Conservation (phyloP, 805 yeast species). For the Starmera caribaea region DNA sequence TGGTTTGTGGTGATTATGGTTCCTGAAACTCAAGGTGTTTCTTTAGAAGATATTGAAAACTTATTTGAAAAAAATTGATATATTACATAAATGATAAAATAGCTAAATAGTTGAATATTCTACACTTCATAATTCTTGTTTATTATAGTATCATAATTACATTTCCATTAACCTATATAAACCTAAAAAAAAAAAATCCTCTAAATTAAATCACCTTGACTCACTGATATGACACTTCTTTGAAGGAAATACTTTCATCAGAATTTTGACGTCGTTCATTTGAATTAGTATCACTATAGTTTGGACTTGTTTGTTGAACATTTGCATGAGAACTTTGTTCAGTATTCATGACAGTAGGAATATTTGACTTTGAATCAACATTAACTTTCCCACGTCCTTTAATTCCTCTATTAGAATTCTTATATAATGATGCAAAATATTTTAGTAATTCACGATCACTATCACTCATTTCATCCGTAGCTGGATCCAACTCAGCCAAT, state of each 20-base stretch:
- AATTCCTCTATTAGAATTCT: slow-evolving; percentile 84
- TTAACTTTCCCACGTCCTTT: slow-evolving; percentile 72
- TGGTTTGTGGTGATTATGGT: slow-evolving; percentile 45
- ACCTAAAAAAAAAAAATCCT: no score
- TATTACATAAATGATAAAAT: neutral
- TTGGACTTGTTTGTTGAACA: neutral
- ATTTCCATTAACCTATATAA: no score
- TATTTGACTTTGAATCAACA: slow-evolving; percentile 3
- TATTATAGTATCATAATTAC: no score
- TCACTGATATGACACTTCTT: no score
- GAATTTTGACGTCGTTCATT: no score
- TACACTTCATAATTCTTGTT: no score
- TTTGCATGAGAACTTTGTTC: neutral
- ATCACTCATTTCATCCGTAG: slow-evolving; percentile 38
- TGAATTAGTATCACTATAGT: no score
- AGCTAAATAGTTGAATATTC: no score
- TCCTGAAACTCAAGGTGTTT: slow-evolving; percentile 73
- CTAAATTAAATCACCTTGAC: no score
- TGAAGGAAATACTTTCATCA: no score
- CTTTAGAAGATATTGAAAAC: slow-evolving; percentile 71
- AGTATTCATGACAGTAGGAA: neutral
- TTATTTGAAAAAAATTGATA: slow-evolving; percentile 30
- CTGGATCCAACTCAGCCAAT: slow-evolving; percentile 52
- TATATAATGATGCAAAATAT: slow-evolving; percentile 75
- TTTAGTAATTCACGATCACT: slow-evolving; percentile 61